These are phyloP conservation scores for Metschnikowia hibisci DNA, from an alignment of 805 yeast genomes.

Conservation along the genomic window DNA sequence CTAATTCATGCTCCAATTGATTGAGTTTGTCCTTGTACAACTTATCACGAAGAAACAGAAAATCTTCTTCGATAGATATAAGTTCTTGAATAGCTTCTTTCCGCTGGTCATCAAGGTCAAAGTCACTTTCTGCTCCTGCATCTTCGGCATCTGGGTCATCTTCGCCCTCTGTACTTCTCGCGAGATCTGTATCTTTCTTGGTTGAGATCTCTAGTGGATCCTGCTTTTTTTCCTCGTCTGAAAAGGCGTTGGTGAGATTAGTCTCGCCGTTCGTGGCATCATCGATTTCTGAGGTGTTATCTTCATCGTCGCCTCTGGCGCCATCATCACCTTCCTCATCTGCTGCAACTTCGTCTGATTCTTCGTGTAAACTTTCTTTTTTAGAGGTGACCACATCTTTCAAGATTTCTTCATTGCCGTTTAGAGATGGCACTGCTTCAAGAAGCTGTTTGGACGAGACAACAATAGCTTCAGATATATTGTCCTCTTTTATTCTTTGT, in stretches of 20 bases:
- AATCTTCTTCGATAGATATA: conserved; percentile 76
- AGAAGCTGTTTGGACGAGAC: conserved; percentile 1
- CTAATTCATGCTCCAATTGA: conserved; percentile 75
- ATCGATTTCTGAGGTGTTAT: conserved; percentile 2
- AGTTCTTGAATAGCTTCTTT: conserved; percentile 67
- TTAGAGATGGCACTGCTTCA: neutral
- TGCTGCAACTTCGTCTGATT: conserved; percentile 21
- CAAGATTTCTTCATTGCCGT: neutral
- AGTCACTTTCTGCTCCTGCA: conserved; percentile 5
- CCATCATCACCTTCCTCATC: conserved; percentile 11
- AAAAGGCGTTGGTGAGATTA: neutral
- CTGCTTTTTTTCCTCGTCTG: neutral
- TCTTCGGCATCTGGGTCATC: conserved; percentile 3
- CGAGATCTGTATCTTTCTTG: conserved; percentile 19
- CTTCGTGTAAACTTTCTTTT: conserved; percentile 17
- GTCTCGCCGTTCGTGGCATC: conserved; percentile 1
- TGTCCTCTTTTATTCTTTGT: neutral
- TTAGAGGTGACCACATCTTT: conserved; percentile 1
- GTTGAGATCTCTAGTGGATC: conserved; percentile 14
- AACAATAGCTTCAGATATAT: conserved; percentile 1
- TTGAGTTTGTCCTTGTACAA: conserved; percentile 79
- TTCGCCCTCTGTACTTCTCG: conserved; percentile 9
- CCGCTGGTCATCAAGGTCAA: conserved; percentile 40
- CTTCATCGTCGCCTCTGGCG: conserved; percentile 6
- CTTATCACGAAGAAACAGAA: conserved; percentile 80